A percentile compares a stretch with the other conserved stretches of the same genome.
These are phyloP conservation scores for Pleurotus djamor DNA, from an alignment of 768 basidiomycete species.

Conservation along the genomic window DNA sequence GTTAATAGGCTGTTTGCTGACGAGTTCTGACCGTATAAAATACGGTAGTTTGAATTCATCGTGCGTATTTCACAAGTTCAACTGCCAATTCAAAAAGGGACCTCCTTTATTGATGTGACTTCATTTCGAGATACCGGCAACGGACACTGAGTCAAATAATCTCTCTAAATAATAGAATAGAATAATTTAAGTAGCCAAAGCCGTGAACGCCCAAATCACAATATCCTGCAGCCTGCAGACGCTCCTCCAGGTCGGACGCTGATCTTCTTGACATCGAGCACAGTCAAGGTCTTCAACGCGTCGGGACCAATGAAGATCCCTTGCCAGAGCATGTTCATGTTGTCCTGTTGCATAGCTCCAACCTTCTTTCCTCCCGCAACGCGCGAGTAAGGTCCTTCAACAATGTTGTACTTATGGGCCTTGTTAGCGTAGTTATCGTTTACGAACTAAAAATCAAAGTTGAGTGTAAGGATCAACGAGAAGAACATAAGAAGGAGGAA, in stretches of 20 bases:
- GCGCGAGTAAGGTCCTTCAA: neutral
- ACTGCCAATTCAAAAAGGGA: too few relatives aligned
- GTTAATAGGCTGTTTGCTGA: too few relatives aligned
- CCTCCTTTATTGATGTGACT: too few relatives aligned
- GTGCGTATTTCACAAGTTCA: too few relatives aligned
- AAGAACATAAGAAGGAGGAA: neutral
- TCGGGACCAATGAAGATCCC: neutral
- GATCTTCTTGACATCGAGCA: neutral
- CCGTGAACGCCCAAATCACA: neutral
- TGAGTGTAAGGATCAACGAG: neutral
- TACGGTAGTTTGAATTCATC: too few relatives aligned
- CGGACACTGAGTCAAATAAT: too few relatives aligned
- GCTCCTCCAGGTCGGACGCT: neutral
- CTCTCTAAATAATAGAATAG: too few relatives aligned
- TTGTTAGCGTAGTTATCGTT: neutral
- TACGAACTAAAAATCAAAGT: neutral
- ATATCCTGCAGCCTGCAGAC: neutral
- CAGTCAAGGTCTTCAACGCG: neutral
- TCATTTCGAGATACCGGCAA: too few relatives aligned
- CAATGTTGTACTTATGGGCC: neutral
- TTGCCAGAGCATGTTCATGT: neutral
- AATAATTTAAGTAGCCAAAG: too few relatives aligned
- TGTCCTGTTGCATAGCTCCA: neutral
- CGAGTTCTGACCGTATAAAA: too few relatives aligned
- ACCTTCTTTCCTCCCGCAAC: neutral